Evolutionary conservation across 345 rosid genomes (phyloP).

Genomic region (Isatis tinctoria): DNA sequence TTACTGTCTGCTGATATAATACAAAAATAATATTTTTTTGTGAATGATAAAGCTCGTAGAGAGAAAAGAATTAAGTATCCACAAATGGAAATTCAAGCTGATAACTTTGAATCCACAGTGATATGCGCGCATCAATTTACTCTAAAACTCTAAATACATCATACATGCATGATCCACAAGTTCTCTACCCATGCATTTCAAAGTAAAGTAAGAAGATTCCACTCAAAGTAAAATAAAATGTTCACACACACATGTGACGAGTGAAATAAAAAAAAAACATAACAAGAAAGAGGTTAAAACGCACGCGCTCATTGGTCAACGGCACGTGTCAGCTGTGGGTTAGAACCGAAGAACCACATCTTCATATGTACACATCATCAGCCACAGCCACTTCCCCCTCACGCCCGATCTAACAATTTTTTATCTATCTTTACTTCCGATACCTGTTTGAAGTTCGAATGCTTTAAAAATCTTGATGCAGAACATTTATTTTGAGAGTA

Average conservation of each 20-base stretch:
- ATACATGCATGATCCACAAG: background rate
- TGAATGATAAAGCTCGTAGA: too few relatives aligned
- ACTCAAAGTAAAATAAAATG: background rate
- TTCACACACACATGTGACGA: constrained; percentile 6
- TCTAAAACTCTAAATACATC: background rate
- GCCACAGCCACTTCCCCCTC: background rate
- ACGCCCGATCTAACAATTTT: background rate
- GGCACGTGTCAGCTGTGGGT: constrained; percentile 4
- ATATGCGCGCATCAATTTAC: background rate
- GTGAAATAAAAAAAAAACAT: background rate
- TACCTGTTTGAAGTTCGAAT: background rate
- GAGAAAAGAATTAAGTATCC: too few relatives aligned
- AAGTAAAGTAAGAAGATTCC: constrained; percentile 3
- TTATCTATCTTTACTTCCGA: too few relatives aligned
- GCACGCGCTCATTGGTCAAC: constrained; percentile 2
- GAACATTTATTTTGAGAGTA: background rate
- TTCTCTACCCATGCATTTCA: background rate
- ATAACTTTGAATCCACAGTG: background rate
- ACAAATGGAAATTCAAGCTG: too few relatives aligned
- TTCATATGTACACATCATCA: constrained; percentile 8
- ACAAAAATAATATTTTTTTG: too few relatives aligned
- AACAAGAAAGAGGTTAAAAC: background rate
- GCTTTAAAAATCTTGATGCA: background rate
- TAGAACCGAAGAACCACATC: background rate
- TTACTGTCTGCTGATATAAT: too few relatives aligned